Evolutionary conservation across 306 rosid genomes (phyloP).

Genomic region (Trifolium subterraneum): DNA sequence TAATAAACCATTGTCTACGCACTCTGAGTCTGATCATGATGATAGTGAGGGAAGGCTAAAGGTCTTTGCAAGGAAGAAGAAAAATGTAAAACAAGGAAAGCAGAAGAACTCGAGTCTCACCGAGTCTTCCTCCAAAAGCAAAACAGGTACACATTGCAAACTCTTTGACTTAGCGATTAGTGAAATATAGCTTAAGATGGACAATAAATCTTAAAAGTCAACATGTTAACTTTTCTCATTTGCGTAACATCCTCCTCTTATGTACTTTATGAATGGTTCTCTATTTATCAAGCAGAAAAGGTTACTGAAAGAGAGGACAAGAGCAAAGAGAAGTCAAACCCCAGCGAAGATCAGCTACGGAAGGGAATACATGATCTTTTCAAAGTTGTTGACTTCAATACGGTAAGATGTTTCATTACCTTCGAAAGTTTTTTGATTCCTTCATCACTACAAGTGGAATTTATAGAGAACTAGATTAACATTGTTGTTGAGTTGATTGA

Average conservation of each 20-base stretch:
- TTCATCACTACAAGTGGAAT: constrained; percentile 16
- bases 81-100: constrained; percentile 56
- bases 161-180: constrained; percentile 16
- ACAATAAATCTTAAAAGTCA: neutral
- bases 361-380: constrained; percentile 83
- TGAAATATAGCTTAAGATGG: constrained; percentile 11
- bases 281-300: constrained; percentile 56
- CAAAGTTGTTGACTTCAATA: constrained; percentile 93
- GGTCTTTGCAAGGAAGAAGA: constrained; percentile 84
- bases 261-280: constrained; percentile 27
- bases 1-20: constrained; percentile 57
- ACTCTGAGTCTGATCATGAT: constrained; percentile 58
- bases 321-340: constrained; percentile 60
- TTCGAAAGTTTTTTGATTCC: neutral
- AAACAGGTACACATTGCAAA: constrained; percentile 54
- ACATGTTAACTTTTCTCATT: constrained; percentile 4
- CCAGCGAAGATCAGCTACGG: constrained; percentile 73
- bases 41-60: constrained; percentile 72
- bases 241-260: neutral
- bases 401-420: constrained; percentile 59
- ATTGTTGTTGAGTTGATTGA: constrained; percentile 18
- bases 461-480: constrained; percentile 3
- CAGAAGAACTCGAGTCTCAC: constrained; percentile 52
- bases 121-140: constrained; percentile 73
- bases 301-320: constrained; percentile 64